phyloP scores from a whole-genome alignment of 805 yeast genomes.

The Pichia eremophila region DNA sequence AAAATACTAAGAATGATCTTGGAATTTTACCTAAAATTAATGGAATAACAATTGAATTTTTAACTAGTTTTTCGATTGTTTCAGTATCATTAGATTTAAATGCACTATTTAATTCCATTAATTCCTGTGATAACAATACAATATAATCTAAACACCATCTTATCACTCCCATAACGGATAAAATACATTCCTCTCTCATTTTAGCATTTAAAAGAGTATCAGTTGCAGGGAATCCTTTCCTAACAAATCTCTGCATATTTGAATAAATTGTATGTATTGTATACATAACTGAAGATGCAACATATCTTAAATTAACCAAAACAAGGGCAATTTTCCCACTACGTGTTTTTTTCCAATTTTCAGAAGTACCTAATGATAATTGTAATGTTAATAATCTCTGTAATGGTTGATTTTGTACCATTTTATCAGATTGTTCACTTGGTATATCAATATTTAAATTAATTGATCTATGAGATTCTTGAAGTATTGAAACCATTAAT shows the following conservation, averaged over 20 bases:
- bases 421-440: slow-evolving; percentile 66
- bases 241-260: slow-evolving; percentile 51
- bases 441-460: slow-evolving; percentile 62
- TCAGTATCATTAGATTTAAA: slow-evolving; percentile 18
- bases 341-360: slow-evolving; percentile 31
- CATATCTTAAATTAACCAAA: slow-evolving; percentile 56
- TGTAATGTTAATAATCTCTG: slow-evolving; percentile 68
- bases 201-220: slow-evolving; percentile 33
- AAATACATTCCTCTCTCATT: slow-evolving; percentile 53
- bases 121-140: slow-evolving; percentile 64
- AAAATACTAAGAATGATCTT: slow-evolving; percentile 54
- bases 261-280: slow-evolving; percentile 52
- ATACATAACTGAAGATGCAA: slow-evolving; percentile 62
- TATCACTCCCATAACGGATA: slow-evolving; percentile 63
- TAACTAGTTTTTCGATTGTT: slow-evolving; percentile 16
- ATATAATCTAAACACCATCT: slow-evolving; percentile 82
- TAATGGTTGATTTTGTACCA: slow-evolving; percentile 67
- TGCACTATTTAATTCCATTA: slow-evolving; percentile 35
- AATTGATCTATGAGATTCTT: slow-evolving; percentile 68
- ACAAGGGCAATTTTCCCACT: slow-evolving; percentile 48
- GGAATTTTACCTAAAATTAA: slow-evolving; percentile 62
- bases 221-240: slow-evolving; percentile 40
- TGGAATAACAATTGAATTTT: slow-evolving; percentile 39
- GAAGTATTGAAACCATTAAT: slow-evolving; percentile 36
- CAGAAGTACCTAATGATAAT: slow-evolving; percentile 47